Conservation (phyloP, 106 monocot species). For the Gastrodia elata region DNA sequence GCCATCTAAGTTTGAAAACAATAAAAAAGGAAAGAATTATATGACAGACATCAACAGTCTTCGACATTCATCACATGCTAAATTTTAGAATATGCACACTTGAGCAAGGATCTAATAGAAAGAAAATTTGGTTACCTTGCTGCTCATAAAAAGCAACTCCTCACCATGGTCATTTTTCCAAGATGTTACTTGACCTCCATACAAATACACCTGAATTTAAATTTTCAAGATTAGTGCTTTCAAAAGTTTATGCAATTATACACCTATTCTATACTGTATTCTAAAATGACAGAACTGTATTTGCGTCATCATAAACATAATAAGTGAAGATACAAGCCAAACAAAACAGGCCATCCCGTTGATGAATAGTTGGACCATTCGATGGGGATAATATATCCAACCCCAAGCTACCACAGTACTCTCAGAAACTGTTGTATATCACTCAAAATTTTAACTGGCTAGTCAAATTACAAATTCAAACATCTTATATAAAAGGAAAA, state of each 20-base stretch:
- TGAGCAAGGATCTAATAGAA: conserved; percentile 3
- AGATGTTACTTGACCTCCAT: conserved; percentile 61
- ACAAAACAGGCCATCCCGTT: too few relatives aligned
- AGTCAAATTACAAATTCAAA: too few relatives aligned
- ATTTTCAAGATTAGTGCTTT: neutral
- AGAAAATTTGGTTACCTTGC: conserved; percentile 31
- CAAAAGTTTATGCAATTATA: neutral
- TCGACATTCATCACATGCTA: too few relatives aligned
- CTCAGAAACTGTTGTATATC: too few relatives aligned
- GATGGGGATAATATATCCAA: too few relatives aligned
- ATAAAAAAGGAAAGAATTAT: neutral
- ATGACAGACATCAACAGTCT: too few relatives aligned
- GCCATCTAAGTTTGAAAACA: neutral
- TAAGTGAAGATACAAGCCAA: too few relatives aligned
- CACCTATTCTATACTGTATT: neutral
- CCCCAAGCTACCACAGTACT: too few relatives aligned
- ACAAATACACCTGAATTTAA: conserved; percentile 42
- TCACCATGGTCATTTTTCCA: conserved; percentile 67
- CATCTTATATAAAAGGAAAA: too few relatives aligned
- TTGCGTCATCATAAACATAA: neutral
- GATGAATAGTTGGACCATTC: too few relatives aligned
- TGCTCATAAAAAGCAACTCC: conserved; percentile 61
- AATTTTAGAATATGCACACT: neutral
- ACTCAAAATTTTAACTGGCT: too few relatives aligned
- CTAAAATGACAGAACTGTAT: neutral